Evolutionary conservation across 208 protist species (phyloP).

Genomic region (Leishmania major): DNA sequence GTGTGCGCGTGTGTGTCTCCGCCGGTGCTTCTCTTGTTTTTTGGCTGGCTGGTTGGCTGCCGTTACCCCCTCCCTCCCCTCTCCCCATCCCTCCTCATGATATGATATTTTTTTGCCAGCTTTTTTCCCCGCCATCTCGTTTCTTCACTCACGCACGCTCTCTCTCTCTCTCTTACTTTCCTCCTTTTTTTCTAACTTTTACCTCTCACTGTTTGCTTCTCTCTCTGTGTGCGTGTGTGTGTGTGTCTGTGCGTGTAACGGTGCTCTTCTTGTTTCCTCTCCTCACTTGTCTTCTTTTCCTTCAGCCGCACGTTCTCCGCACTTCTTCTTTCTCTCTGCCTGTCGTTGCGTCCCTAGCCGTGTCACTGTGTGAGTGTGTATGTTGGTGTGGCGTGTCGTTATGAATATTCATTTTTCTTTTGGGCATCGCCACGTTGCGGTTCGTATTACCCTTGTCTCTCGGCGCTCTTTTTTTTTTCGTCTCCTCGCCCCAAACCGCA

Average conservation of each 20-base stretch:
- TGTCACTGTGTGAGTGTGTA: neutral
- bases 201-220: neutral
- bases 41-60: too few species aligned
- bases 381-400: neutral
- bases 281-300: neutral
- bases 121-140: neutral
- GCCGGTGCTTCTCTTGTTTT: too few species aligned
- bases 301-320: neutral
- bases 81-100: neutral
- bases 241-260: neutral
- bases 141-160: neutral
- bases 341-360: neutral
- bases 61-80: neutral
- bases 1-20: too few species aligned
- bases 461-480: neutral
- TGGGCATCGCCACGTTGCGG: neutral
- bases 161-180: neutral
- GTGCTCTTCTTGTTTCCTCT: neutral
- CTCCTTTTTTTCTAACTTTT: neutral
- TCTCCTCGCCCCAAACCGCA: neutral
- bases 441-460: neutral
- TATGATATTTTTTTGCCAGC: neutral
- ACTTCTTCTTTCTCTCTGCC: neutral
- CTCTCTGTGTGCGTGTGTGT: neutral
- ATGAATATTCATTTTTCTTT: neutral